Evolutionary conservation across 2,329 filamentous ascomycete species (phyloP).

Genomic region (Trichoderma sp.): DNA sequence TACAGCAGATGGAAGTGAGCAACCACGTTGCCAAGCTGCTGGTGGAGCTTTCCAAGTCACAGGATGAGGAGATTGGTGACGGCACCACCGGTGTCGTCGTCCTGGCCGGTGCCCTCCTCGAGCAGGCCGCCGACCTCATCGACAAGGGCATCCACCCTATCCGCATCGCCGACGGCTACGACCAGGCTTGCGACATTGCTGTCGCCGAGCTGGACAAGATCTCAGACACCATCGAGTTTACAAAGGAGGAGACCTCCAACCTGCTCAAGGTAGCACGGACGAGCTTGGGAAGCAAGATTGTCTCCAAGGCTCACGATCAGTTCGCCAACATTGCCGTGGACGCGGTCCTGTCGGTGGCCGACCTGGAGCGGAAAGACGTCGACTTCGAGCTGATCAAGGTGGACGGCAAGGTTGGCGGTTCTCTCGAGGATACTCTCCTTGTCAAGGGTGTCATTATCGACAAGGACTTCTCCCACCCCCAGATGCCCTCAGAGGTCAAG

Average conservation of each 20-base stretch:
- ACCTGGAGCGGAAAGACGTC: conserved; percentile 93
- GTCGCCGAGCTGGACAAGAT: conserved; percentile 91
- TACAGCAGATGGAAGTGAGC: conserved; percentile 97
- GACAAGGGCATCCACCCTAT: conserved; percentile 99
- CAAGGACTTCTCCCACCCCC: conserved; percentile 99
- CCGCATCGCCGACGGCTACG: conserved; percentile 96
- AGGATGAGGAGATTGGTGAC: conserved; percentile 98
- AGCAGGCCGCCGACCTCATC: conserved; percentile 96
- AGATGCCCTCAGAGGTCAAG: conserved; percentile 94
- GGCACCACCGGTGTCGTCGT: conserved; percentile 98
- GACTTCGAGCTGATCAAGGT: conserved; percentile 99
- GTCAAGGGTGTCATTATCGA: conserved; percentile 98
- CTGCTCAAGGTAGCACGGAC: conserved; percentile 94
- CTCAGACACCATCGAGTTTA: conserved; percentile 87
- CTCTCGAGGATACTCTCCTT: conserved; percentile 88
- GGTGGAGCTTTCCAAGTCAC: conserved; percentile 95
- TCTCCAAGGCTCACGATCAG: conserved; percentile 97
- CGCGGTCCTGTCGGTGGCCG: conserved; percentile 92
- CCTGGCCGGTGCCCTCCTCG: conserved; percentile 87
- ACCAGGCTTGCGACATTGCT: conserved; percentile 95
- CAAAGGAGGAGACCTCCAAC: conserved; percentile 77
- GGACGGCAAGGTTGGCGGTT: conserved; percentile 93
- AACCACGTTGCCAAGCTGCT: conserved; percentile 98
- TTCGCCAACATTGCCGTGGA: conserved; percentile 97
- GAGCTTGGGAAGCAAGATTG: conserved; percentile 96